Percentiles rank a stretch among this genome's conserved stretches.
These are phyloP conservation scores for Trebouxiophyceae sp. DNA, from an alignment of 163 green algal species.

Conservation along the genomic window DNA sequence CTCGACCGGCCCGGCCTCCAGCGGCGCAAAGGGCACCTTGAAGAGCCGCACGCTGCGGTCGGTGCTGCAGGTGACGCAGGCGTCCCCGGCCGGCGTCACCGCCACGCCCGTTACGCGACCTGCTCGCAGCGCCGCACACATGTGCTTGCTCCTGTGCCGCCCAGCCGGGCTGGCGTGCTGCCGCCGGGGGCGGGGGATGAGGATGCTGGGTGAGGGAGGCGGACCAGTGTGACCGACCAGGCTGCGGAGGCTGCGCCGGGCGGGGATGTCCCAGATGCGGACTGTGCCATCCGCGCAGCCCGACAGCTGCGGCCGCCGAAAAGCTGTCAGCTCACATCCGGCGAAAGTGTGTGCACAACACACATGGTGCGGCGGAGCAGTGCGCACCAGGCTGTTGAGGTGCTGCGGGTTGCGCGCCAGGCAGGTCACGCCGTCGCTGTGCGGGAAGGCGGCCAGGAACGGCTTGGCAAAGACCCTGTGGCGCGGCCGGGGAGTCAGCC, in stretches of 20 bases:
- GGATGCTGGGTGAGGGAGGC: too few relatives aligned
- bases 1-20: conserved; percentile 51
- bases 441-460: conserved; percentile 81
- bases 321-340: background rate
- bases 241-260: conserved; percentile 47
- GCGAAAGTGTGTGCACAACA: background rate
- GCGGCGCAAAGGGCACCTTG: conserved; percentile 66
- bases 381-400: conserved; percentile 76
- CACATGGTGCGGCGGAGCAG: background rate
- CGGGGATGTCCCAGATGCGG: conserved; percentile 46
- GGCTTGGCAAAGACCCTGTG: conserved; percentile 91
- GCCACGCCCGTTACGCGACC: conserved; percentile 69
- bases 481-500: conserved; percentile 34
- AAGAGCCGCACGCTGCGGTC: conserved; percentile 85
- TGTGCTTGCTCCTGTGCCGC: too few relatives aligned
- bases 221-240: conserved; percentile 68
- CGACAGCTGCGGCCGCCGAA: conserved; percentile 6
- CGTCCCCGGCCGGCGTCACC: conserved; percentile 70
- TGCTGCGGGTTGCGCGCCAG: conserved; percentile 69
- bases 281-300: conserved; percentile 12
- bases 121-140: too few relatives aligned
- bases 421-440: conserved; percentile 86
- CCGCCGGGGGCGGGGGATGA: too few relatives aligned
- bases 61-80: conserved; percentile 64
- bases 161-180: too few relatives aligned